phyloP scores from a whole-genome alignment of 805 yeast genomes.

The Nakazawaea ishiwadae region DNA sequence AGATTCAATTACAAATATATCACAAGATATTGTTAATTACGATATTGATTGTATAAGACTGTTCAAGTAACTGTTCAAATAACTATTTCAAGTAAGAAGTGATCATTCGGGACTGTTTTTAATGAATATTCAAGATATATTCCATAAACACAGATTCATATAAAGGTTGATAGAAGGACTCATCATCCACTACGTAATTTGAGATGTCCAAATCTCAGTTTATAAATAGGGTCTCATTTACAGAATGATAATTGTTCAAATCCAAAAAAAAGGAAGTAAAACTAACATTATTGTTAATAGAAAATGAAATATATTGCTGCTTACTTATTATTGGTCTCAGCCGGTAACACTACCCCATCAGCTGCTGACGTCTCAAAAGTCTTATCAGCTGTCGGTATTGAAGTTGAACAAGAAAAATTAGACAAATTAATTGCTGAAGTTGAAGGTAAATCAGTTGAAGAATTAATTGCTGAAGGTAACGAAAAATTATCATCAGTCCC shows the following conservation, averaged over 20 bases:
- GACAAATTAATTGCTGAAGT: constrained; percentile 66
- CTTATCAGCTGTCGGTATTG: constrained; percentile 73
- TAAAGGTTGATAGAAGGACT: too few relatives aligned
- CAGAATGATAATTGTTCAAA: background rate
- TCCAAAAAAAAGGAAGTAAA: background rate
- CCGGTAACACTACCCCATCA: constrained; percentile 81
- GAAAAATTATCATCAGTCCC: constrained; percentile 79
- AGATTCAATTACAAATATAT: too few relatives aligned
- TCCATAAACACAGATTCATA: too few relatives aligned
- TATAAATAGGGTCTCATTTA: too few relatives aligned
- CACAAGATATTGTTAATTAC: too few relatives aligned
- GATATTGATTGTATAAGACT: too few relatives aligned
- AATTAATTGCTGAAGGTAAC: constrained; percentile 76
- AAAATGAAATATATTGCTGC: constrained; percentile 89
- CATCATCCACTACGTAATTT: too few relatives aligned
- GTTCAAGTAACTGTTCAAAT: too few relatives aligned
- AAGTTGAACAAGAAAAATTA: constrained; percentile 75
- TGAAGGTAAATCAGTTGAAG: constrained; percentile 72
- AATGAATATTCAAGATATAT: too few relatives aligned
- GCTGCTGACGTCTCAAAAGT: constrained; percentile 71
- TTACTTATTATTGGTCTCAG: constrained; percentile 83
- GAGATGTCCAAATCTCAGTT: too few relatives aligned
- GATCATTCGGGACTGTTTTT: too few relatives aligned
- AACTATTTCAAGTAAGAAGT: too few relatives aligned
- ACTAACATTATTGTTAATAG: background rate